Base-by-base conservation (phyloP, 176 grass and related monocot species). In the Hsuehochloa calcarea region DNA sequence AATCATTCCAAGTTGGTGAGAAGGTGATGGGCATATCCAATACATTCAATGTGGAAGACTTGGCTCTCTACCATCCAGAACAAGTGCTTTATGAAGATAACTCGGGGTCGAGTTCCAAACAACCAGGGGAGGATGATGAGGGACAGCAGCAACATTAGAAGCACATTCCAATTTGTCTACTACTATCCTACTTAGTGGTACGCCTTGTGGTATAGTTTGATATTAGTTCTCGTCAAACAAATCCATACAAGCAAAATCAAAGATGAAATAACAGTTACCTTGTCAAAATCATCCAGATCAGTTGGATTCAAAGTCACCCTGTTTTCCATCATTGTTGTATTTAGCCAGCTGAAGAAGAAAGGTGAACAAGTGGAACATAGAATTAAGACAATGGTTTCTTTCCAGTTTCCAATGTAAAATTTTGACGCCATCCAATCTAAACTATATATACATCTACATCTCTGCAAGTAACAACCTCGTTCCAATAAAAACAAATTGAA, bases 261-360 rank as follows among this genome's bases (percentile, higher is more conserved):
- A 17, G 63, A 86, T 77, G 13, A 73, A 26, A 19, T 49, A 75
- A 38, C n/a, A 45, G 26, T 83, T 74, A 96, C 96, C 96, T 96
- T 99, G 43, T 99, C 96, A 84, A 99, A 99, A 93, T 91, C 91
- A 91, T 96, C 96, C 82, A 96, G 82, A 66, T 99, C 96, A 65
- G 78, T 81, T 74, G 96, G 88, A 80, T 82, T 95, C 88, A 99
- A 84, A 29, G 84, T 91, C 88, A 90, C 88, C 64, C 96, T 95
- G 59, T 99, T 99, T 80, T 99, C 93, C 88, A 90, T 94, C 90
- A 99, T 92, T 82, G 93, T 96, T 87, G 96, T 99, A 86, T 99
- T 99, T 85, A 99, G 84, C 93, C 96, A 99, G 78, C 96, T 99
- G n/a, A n/a, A n/a, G 89, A 59, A 83, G 11, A 82, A n/a, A 43